Base-by-base conservation (phyloP, 1,284 basidiomycete species). In the Ceratobasidium sp. region DNA sequence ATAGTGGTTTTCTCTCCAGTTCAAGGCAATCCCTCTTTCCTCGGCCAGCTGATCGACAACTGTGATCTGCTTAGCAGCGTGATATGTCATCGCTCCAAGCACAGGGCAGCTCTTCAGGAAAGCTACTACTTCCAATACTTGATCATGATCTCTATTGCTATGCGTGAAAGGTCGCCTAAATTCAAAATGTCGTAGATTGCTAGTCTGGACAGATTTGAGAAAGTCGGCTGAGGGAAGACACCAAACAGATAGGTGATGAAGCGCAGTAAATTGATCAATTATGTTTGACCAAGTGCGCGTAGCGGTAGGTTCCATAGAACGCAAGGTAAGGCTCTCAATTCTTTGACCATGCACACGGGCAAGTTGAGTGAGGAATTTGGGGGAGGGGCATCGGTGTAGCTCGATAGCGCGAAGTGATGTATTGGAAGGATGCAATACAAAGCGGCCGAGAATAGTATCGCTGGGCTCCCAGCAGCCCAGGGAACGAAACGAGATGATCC, bases 161-260 rank as follows among this genome's bases (percentile, higher is more conserved):
- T 55, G 50, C 14, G 50, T 54, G 50, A 49, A 67, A 52, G 64
- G 64, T n/a, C 64, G 21, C 26, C 64, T 52, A 55, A 67, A 67
- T 26, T 67, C 64, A 44, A 67, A 67, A 30, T 67, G 50, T 6
- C 38, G 49, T 18, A 67, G 21, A 23, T 41, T 30, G 23, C 38
- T 38, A 5, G 50, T 49, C 21, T 50, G 5, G 28, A 67, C 32
- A 26, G 38, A 41, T 16, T 32, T 26, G 13, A 67, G 50, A 16
- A 67, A 38, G 16, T 6, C 38, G 16, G 32, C 32, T 18, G 32
- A 41, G 28, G 64, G 64, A 41, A 67, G 32, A 35, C 49, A 54
- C 64, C 64, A 67, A 50, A 67, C 21, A 21, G 64, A 67, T 4
- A 67, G 21, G 38, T 67, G 64, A 23, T 55, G 64, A 3, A 67